Conservation (phyloP, 2,329 filamentous ascomycete species). For the Verticillium isaacii region DNA sequence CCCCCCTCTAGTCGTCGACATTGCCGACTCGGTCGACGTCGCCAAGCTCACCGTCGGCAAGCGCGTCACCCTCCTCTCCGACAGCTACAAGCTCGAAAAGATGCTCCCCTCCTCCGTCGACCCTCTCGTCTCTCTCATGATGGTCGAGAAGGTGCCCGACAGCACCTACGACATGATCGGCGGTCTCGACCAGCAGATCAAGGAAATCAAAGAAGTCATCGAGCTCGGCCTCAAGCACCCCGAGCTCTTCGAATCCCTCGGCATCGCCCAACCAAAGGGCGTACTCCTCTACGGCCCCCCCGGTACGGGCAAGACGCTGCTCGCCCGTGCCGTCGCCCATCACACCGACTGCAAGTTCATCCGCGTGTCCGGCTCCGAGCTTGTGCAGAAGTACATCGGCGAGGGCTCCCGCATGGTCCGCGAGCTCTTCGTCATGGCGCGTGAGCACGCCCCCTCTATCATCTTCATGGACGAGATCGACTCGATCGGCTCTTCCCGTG, state of each 20-base stretch:
- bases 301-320: conserved; percentile 92
- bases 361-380: conserved; percentile 87
- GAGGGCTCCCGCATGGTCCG: conserved; percentile 98
- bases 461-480: conserved; percentile 99
- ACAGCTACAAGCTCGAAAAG: conserved; percentile 98
- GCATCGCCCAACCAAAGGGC: conserved; percentile 96
- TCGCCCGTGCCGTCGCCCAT: conserved; percentile 93
- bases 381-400: conserved; percentile 99
- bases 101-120: conserved; percentile 98
- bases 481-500: conserved; percentile 94
- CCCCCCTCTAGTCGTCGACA: conserved; percentile 72
- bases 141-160: conserved; percentile 99
- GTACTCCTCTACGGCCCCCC: conserved; percentile 95
- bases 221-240: conserved; percentile 97
- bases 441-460: conserved; percentile 95
- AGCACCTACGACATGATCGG: conserved; percentile 99
- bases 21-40: conserved; percentile 91
- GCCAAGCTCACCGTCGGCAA: conserved; percentile 95
- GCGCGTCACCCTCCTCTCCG: conserved; percentile 91
- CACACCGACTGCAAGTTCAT: conserved; percentile 99
- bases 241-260: conserved; percentile 97
- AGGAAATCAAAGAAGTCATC: conserved; percentile 99
- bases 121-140: conserved; percentile 98
- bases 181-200: conserved; percentile 97
- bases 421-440: conserved; percentile 97